Base-by-base conservation (phyloP, 495 filamentous ascomycete genomes). In the Bathelium albidoporum region DNA sequence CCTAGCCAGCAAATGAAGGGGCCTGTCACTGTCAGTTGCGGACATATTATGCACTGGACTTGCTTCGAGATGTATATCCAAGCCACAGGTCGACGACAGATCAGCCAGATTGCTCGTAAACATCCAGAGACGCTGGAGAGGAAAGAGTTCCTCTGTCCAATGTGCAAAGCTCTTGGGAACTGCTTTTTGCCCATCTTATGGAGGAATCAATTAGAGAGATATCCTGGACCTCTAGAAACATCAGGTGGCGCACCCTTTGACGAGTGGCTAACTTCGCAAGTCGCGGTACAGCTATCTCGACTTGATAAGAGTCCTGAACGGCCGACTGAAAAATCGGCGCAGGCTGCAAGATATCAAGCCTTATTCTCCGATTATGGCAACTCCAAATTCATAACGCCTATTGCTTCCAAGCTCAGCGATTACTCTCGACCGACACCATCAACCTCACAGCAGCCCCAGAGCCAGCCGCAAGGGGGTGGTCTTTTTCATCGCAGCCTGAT, bases 151-250 rank as follows among this genome's bases (percentile, higher is more conserved):
- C 88, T 96, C 29, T 99, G 94, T 67, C 94, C 94, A n/a, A 80
- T 99, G 14, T 99, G 94, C 78, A 99, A 97, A 74, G 95, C 95
- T 1, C 81, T 97, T 9, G 94, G 95, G 1, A 99, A 99, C 70
- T 82, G 89, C 9, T 97, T 99, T 77, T 75, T 99, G 32, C 95
- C 95, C 1, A 91, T 97, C 58, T 88, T 94, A 34, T 99, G 95
- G 95, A 91, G 90, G 68, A 87, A 87, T 26, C 90, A 97, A 71
- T 88, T 92, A 65, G 89, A 94, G 70, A 80, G 82, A 1, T 88
- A 89, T 66, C 87, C 89, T 0, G 87, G 87, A 2, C 78, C 83
- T 4, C 66, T 96, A 58, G 69, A 81, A 4, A 74, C 67, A 0
- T 72, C 80, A 9, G 24, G 24, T 2, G 20, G 20, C 22, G 16